These are phyloP conservation scores for Paramarasmius palmivorus DNA, from an alignment of 1,284 basidiomycete genomes.

Conservation along the genomic window DNA sequence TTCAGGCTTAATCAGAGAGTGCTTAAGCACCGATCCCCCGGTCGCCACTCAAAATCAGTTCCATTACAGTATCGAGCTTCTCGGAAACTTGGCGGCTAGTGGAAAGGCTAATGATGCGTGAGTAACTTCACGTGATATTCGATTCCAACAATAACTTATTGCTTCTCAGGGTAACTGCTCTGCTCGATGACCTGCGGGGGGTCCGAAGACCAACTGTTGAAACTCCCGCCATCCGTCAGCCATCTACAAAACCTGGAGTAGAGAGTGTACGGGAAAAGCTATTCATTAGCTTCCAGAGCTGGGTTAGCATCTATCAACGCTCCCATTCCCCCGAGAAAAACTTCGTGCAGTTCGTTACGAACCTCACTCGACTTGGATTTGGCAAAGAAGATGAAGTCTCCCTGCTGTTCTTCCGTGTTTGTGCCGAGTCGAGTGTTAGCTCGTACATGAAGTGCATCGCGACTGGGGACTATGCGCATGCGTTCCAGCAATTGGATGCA, in stretches of 20 bases:
- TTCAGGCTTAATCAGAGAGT: slow-evolving; percentile 85
- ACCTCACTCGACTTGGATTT: slow-evolving; percentile 95
- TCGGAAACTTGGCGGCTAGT: slow-evolving; percentile 70
- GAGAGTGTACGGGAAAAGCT: slow-evolving; percentile 73
- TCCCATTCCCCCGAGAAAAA: slow-evolving; percentile 90
- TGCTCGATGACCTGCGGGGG: slow-evolving; percentile 76
- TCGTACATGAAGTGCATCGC: slow-evolving; percentile 88
- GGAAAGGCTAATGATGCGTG: slow-evolving; percentile 84
- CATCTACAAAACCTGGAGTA: slow-evolving; percentile 63
- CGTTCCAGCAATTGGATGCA: slow-evolving; percentile 94
- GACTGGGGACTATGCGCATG: slow-evolving; percentile 73
- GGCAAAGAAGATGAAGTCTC: slow-evolving; percentile 96
- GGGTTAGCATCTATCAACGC: slow-evolving; percentile 94
- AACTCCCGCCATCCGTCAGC: slow-evolving; percentile 43
- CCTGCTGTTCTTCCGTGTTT: slow-evolving; percentile 98
- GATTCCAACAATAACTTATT: neutral
- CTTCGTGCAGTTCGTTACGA: slow-evolving; percentile 97
- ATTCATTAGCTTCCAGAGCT: slow-evolving; percentile 83
- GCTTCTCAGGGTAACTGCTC: slow-evolving; percentile 46
- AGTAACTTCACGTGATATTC: slow-evolving; percentile 34
- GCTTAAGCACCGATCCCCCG: slow-evolving; percentile 78
- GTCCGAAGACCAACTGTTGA: slow-evolving; percentile 42
- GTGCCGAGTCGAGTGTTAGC: slow-evolving; percentile 92
- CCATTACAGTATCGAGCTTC: slow-evolving; percentile 78
- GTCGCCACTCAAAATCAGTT: slow-evolving; percentile 82